phyloP scores from a whole-genome alignment of 805 yeast genomes.

The Candida vartiovaarae region DNA sequence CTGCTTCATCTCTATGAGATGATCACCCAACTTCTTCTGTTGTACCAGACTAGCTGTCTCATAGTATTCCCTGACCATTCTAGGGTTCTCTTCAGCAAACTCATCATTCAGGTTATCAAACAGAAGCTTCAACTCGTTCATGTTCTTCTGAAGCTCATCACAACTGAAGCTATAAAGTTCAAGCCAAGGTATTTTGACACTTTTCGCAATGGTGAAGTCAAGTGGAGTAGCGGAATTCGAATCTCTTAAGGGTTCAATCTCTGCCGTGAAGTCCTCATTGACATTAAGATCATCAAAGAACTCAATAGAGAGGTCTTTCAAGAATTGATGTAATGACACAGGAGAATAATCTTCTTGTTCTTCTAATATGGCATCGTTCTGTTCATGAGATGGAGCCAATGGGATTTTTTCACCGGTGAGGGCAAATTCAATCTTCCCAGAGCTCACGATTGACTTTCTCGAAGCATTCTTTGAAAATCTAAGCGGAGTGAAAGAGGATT shows the following conservation, averaged over 20 bases:
- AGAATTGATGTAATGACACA: slow-evolving; percentile 18
- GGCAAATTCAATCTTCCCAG: slow-evolving; percentile 14
- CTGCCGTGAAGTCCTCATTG: slow-evolving; percentile 17
- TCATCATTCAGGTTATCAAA: slow-evolving; percentile 21
- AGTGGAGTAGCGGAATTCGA: slow-evolving; percentile 1
- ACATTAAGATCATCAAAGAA: slow-evolving; percentile 23
- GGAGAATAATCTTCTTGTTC: slow-evolving; percentile 15
- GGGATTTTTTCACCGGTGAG: slow-evolving; percentile 12
- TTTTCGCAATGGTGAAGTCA: slow-evolving; percentile 19
- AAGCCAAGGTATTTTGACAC: slow-evolving; percentile 21
- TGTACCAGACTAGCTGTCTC: slow-evolving; percentile 12
- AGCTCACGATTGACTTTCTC: slow-evolving; percentile 10
- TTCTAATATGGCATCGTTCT: slow-evolving; percentile 1
- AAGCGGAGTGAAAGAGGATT: slow-evolving; percentile 21
- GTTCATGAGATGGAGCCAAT: slow-evolving; percentile 20
- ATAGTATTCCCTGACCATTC: slow-evolving; percentile 21
- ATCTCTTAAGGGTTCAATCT: slow-evolving; percentile 7
- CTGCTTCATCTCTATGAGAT: slow-evolving; percentile 20
- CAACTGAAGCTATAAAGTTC: slow-evolving; percentile 24
- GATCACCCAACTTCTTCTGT: slow-evolving; percentile 21
- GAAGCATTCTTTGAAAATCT: slow-evolving; percentile 9
- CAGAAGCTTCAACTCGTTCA: slow-evolving; percentile 16
- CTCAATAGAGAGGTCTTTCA: slow-evolving; percentile 20
- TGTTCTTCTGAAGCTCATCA: slow-evolving; percentile 21
- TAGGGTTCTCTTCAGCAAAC: slow-evolving; percentile 22